A percentile compares a stretch with the other conserved stretches of the same genome.
Conservation (phyloP, 768 basidiomycete species). For the Paxillus ammoniavirescens region DNA sequence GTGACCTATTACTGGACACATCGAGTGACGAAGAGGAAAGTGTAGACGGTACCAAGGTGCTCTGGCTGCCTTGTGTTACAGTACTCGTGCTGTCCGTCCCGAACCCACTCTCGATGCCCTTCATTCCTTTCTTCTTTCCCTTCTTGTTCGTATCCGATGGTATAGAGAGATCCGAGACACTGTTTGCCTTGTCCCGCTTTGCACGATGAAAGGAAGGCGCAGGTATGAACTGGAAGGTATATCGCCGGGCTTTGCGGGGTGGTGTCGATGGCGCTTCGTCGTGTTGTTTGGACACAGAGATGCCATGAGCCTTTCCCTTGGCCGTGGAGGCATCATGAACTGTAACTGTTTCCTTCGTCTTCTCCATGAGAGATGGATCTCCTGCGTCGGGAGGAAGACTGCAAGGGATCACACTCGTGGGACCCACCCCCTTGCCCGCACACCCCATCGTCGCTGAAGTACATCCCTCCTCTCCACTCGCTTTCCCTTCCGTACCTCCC, state of each 20-base stretch:
- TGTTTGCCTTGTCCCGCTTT: slow-evolving; percentile 18
- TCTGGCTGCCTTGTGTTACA: slow-evolving; percentile 18
- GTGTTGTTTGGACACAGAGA: neutral
- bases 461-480: neutral
- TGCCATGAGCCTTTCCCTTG: neutral
- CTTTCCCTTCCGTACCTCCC: neutral
- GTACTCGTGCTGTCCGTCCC: slow-evolving; percentile 19
- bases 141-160: neutral
- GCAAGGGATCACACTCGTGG: neutral
- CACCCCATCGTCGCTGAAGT: neutral
- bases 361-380: neutral
- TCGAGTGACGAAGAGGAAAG: neutral
- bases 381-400: neutral
- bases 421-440: neutral
- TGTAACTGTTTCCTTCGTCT: neutral
- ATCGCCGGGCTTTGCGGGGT: slow-evolving; percentile 16
- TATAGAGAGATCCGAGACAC: neutral
- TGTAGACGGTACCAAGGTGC: slow-evolving; percentile 8
- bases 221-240: slow-evolving; percentile 26
- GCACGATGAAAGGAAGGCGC: slow-evolving; percentile 15
- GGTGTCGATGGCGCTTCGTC: neutral
- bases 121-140: neutral
- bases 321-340: neutral
- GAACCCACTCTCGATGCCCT: slow-evolving; percentile 3
- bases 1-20: too few species aligned